Percentiles rank a stretch among this genome's conserved stretches.
Conservation (phyloP, 2,329 filamentous ascomycete genomes). For the Neonectria neomacrospora region DNA sequence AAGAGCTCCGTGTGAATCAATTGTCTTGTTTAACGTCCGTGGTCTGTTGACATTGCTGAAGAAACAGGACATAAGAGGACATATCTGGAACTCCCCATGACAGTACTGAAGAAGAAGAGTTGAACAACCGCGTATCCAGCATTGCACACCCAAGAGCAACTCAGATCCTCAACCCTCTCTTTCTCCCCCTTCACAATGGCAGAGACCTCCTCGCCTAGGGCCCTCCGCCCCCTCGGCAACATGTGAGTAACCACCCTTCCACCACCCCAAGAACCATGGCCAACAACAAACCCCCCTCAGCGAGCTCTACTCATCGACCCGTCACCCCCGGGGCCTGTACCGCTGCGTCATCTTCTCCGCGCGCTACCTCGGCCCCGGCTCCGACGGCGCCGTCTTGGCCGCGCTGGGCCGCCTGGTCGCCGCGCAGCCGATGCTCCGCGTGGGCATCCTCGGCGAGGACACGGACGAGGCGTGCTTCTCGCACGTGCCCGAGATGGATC, state of each 20-base stretch:
- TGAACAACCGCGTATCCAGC: neutral
- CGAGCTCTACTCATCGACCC: constrained; percentile 58
- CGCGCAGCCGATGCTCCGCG: constrained; percentile 59
- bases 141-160: neutral
- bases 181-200: constrained; percentile 22
- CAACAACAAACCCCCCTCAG: constrained; percentile 45
- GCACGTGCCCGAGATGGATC: constrained; percentile 54
- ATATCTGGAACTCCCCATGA: too few species aligned
- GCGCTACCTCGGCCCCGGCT: constrained; percentile 50
- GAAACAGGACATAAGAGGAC: neutral
- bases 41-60: neutral
- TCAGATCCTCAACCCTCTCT: neutral
- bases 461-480: constrained; percentile 57
- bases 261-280: neutral
- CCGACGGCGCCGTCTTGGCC: constrained; percentile 44
- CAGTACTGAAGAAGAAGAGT: neutral
- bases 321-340: constrained; percentile 60
- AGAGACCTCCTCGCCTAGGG: constrained; percentile 3
- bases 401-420: constrained; percentile 55
- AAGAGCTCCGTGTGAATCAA: neutral
- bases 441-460: constrained; percentile 60
- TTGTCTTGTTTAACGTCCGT: neutral
- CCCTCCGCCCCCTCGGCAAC: constrained; percentile 42
- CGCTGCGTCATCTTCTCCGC: constrained; percentile 58
- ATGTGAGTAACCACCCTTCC: constrained; percentile 34